Conservation (phyloP, 2,329 filamentous ascomycete species). For the Phyllosticta citrichinensis region DNA sequence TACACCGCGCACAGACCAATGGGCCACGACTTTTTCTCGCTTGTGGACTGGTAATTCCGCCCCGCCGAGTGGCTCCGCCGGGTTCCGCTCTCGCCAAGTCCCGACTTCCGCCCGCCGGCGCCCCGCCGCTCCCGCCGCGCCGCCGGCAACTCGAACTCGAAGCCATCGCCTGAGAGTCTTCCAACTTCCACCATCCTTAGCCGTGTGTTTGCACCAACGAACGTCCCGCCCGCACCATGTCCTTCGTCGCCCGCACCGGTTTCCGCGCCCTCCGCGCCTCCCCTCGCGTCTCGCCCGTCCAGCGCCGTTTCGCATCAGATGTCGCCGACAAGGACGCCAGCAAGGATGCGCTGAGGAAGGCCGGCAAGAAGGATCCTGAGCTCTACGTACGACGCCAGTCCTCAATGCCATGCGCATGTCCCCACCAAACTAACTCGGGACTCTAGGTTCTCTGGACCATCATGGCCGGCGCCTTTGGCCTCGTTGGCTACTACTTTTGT, state of each 20-base stretch:
- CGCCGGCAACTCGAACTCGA: neutral
- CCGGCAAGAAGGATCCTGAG: constrained; percentile 61
- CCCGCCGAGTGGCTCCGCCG: no score
- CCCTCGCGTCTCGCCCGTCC: constrained; percentile 31
- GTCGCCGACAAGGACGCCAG: constrained; percentile 35
- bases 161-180: neutral
- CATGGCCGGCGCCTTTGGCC: constrained; percentile 79
- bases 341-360: constrained; percentile 47
- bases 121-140: neutral
- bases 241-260: constrained; percentile 35
- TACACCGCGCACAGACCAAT: no score
- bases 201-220: constrained; percentile 13
- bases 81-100: neutral
- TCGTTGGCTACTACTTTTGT: constrained; percentile 88
- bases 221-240: constrained; percentile 26
- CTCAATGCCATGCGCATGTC: constrained; percentile 13
- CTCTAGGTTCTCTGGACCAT: constrained; percentile 76
- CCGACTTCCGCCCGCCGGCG: constrained; percentile 1
- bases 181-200: neutral
- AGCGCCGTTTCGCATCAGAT: constrained; percentile 16
- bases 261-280: constrained; percentile 34
- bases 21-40: no score
- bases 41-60: no score
- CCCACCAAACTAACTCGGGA: neutral
- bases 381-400: constrained; percentile 52